Evolutionary conservation across 352 stramenopile genomes (phyloP), one percentile per base, ranked within the genome.

Genomic region (Blastocystis hominis): DNA sequence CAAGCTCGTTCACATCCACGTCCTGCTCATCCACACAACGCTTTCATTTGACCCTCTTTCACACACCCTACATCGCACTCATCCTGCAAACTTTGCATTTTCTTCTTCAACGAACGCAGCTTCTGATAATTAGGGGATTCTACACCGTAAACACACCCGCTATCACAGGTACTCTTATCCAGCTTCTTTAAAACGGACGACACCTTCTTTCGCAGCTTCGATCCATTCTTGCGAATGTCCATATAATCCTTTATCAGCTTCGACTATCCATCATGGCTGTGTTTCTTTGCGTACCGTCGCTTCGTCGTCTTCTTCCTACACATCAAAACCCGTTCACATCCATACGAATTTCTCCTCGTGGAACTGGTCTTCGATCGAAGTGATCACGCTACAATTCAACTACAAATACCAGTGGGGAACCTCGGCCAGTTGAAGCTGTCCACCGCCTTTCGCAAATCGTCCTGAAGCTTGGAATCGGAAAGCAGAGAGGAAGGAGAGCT

Each of bases 331-430:
- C 7, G n/a, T 9, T 6, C 3, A 2, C 34, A 47, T 15, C 10
- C 24, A n/a, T 64, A 80, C 70, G 38, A 63, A 80, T 30, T 63
- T 6, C 54, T 80, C 70, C 38, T 59, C 40, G 24, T 80, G 62
- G 38, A 80, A 62, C 70, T 80, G 70, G 70, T 80, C 70, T 36
- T 80, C 70, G 38, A 80, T 80, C 17, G 70, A 80, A 2, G 70
- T 80, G 20, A 80, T 24, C 44, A 62, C 4, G 38, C 70, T 80
- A 63, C 24, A 13, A 20, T 30, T 46, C 9, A 80, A 30, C 15
- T 34, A 10, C 24, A 47, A 15, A 44, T 15, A 36, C 20, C 24
- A 0, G 17, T 63, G 62, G 3, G 38, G 34, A 13, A 80, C 70
- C 38, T 80, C 34, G 70, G 70, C 70, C 70, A 80, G 17, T 80